Evolutionary conservation across 169 alveolate genomes (phyloP), one percentile per base, ranked within the genome.

Genomic region (Eimeria acervulina): DNA sequence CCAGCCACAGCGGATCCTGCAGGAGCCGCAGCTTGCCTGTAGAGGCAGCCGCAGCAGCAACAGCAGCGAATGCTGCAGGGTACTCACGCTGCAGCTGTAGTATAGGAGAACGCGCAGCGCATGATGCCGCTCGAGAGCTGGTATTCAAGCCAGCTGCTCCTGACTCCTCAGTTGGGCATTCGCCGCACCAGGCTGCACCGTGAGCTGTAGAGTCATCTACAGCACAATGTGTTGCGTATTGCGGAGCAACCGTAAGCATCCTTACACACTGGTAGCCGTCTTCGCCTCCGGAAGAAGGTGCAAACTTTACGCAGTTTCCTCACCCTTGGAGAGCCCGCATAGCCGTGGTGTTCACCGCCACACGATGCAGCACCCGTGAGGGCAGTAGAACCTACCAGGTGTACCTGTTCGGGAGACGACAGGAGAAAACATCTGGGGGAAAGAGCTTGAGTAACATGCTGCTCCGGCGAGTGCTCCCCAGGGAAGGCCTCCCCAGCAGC

Each of bases 1-100:
- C 68, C 28, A 83, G 44, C 91, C 91, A 83, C 55, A 83, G 31
- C 10, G 91, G 91, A 15, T 83, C 91, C 70, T 83, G 91, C 52
- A 83, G 51, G 33, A 83, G 76, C 68, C 33, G 91, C 74, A 83
- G 91, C 72, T 83, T 52, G 19, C 76, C 42, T 21, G 36, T n/a
- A 12, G 68, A 23, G 8, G 76, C 72, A 10, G 74, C 66, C 1
- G 91, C 91, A 83, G 31, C 31, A 10, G 76, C 91, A 51, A 83
- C 76, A 52, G 91, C 38, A 3, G 74, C 47, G 21, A 83, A 83
- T n/a, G 76, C 76, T 51, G 74, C 66, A 2, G 91, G 91, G 17
- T 83, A 36, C 36, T 83, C 52, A 33, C 91, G 66, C 38, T 52
- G 74, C 31, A 83, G 28, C 55, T 52, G 74, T 33, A 33, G 23